Conservation (phyloP, 2,329 filamentous ascomycete genomes). For the Penicillium nordicum region DNA sequence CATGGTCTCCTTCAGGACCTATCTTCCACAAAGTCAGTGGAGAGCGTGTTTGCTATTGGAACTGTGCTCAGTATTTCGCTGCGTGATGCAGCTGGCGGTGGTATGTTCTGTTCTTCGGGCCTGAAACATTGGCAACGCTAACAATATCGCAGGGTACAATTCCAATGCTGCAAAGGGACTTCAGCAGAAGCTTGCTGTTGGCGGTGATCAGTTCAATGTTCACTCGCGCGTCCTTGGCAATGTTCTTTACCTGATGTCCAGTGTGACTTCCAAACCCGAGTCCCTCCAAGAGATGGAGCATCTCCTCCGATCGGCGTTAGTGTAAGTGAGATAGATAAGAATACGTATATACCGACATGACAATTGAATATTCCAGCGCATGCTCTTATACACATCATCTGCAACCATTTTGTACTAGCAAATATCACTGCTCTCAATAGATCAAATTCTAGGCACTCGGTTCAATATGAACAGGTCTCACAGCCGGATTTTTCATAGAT, state of each 20-base stretch:
- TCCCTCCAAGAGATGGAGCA: conserved; percentile 42
- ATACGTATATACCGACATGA: neutral
- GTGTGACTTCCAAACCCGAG: conserved; percentile 48
- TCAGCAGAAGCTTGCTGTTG: conserved; percentile 48
- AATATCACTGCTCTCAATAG: neutral
- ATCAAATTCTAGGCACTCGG: neutral
- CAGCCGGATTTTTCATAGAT: too few relatives aligned
- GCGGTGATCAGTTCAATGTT: conserved; percentile 44
- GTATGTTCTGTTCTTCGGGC: conserved; percentile 24
- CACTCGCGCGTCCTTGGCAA: conserved; percentile 61
- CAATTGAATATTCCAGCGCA: neutral
- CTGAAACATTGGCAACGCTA: neutral
- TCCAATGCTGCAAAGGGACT: conserved; percentile 54
- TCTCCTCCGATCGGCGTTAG: conserved; percentile 37
- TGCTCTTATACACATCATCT: neutral
- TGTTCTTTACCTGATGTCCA: conserved; percentile 60
- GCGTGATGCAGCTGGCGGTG: conserved; percentile 47
- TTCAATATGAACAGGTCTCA: neutral
- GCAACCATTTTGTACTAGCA: too few relatives aligned
- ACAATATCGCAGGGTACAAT: conserved; percentile 49
- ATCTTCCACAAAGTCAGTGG: conserved; percentile 56
- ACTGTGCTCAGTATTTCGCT: conserved; percentile 67
- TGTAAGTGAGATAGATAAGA: conserved; percentile 14
- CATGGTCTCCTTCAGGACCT: conserved; percentile 56
- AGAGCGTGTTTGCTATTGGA: conserved; percentile 69